A percentile compares a stretch with the other conserved stretches of the same genome.
Conservation (phyloP, 805 yeast genomes). For the Tetrapisispora pingtungensis region DNA sequence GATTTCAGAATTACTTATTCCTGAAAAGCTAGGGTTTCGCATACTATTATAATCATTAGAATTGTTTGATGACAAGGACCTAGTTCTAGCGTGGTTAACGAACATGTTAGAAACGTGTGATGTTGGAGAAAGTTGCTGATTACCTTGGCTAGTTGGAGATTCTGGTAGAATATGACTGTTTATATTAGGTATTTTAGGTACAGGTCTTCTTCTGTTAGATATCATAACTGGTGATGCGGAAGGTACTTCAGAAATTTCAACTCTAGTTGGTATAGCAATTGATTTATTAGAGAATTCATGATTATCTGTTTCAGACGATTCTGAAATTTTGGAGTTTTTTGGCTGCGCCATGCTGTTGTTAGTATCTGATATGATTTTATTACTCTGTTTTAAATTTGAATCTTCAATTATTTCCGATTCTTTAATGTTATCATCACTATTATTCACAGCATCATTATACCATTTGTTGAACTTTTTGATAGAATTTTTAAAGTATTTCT, state of each 20-base stretch:
- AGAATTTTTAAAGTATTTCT: constrained; percentile 35
- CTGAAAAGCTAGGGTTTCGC: not conserved
- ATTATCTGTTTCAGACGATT: not conserved
- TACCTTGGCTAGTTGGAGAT: not conserved
- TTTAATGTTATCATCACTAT: constrained; percentile 1
- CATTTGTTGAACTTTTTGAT: constrained; percentile 57
- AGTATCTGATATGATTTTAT: no score
- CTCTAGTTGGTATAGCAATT: not conserved
- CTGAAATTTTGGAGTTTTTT: not conserved
- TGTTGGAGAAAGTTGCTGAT: constrained; percentile 3
- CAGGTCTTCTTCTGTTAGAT: constrained; percentile 23
- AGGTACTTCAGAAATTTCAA: not conserved
- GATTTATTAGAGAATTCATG: not conserved
- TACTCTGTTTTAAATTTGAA: not conserved
- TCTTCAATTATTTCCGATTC: not conserved
- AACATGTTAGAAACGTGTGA: constrained; percentile 18
- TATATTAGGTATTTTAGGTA: constrained; percentile 13
- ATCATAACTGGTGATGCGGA: constrained; percentile 21
- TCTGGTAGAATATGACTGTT: not conserved
- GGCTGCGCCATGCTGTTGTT: no score
- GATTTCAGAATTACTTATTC: not conserved
- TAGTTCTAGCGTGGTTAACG: constrained; percentile 17
- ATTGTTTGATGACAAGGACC: constrained; percentile 10
- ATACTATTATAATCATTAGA: constrained; percentile 1
- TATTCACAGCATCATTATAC: constrained; percentile 36